Base-by-base conservation (phyloP, 2,329 filamentous ascomycete genomes). In the Leptographium radiaticola region DNA sequence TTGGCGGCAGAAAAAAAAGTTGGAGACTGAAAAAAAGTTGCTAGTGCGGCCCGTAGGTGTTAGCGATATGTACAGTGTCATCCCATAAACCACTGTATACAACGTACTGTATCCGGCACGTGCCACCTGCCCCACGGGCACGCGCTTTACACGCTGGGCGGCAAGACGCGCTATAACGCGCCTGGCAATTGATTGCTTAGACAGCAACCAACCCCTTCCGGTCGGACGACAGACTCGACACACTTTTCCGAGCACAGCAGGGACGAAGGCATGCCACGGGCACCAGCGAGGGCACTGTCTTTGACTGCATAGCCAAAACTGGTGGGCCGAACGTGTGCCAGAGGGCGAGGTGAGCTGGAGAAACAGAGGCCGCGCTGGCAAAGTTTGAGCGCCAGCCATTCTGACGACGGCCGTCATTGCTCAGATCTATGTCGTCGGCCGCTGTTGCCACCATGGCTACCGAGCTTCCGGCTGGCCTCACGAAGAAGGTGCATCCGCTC, bases 401-500 rank as follows among this genome's bases (percentile, higher is more conserved):
- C 49, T 20, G 45, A n/a, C 20, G n/a, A 2, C 7, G 5, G 13
- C 18, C 16, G 12, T 11, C 10, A 2, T 5, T 42, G n/a, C 13
- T 11, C 20, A 56, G 53, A 43, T 65, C 66, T 59, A 76, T 76
- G 73, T 70, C 69, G 65, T 65, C 70, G 44, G 62, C 70, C 45
- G 59, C 69, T 55, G 63, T 71, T 53, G 66, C 67, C 60, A 68
- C 63, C 49, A 79, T 78, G 76, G 66, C 67, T 58, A 68, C 68
- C 53, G 66, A 68, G 62, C 66, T 63, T 54, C 58, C 65, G 52
- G 63, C 61, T 56, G 68, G 51, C 25, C 58, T 48, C 50, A 51
- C 56, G 30, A 73, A 71, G 61, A 77, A 75, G 58, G 61, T 80
- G 40, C 78, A 81, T 59, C 77, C 78, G 18, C 79, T 81, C 65